Evolutionary conservation across 495 filamentous ascomycete genomes (phyloP).

Genomic region (Massariosphaeria phaeospora): DNA sequence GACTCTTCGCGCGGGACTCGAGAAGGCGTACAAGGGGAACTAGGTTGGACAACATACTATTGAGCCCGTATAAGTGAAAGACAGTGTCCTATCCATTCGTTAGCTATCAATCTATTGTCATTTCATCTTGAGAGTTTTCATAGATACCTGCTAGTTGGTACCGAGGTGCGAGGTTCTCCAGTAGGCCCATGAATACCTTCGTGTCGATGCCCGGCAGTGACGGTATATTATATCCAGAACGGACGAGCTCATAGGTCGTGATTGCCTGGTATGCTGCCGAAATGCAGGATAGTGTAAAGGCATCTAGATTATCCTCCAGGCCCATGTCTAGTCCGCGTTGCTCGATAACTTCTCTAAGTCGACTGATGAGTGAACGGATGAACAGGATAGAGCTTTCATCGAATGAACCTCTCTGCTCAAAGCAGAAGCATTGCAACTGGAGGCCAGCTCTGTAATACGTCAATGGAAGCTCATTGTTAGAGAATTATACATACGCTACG

Average conservation of each 20-base stretch:
- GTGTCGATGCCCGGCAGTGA: background rate
- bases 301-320: constrained; percentile 8
- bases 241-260: background rate
- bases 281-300: background rate
- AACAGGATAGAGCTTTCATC: background rate
- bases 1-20: background rate
- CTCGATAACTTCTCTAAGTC: background rate
- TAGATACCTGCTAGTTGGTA: constrained; percentile 4
- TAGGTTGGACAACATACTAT: background rate
- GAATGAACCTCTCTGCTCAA: background rate
- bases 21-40: background rate
- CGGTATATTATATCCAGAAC: background rate
- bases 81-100: background rate
- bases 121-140: too few relatives aligned
- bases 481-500: too few relatives aligned
- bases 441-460: constrained; percentile 5
- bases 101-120: background rate
- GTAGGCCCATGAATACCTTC: background rate
- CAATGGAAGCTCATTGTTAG: background rate
- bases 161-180: background rate
- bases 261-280: background rate
- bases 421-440: constrained; percentile 7
- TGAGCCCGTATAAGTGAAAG: background rate
- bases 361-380: background rate
- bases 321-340: background rate